phyloP scores from a whole-genome alignment of 2,329 filamentous ascomycete genomes.

The Orbilia brochopaga region DNA sequence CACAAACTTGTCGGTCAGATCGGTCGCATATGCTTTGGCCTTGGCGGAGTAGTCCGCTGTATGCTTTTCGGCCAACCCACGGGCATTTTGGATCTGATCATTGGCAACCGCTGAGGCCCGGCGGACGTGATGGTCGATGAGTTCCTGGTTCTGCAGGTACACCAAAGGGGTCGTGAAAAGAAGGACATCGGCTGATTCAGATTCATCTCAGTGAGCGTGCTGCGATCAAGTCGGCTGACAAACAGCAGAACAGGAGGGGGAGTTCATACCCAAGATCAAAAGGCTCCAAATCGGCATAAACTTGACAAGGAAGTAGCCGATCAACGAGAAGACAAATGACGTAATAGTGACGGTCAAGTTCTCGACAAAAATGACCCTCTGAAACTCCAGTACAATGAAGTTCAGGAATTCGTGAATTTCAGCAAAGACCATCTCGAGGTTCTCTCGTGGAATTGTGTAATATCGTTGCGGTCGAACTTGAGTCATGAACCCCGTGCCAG shows the following conservation, averaged over 20 bases:
- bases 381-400: slow-evolving; percentile 73
- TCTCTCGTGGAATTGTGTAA: slow-evolving; percentile 70
- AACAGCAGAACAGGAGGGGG: neutral
- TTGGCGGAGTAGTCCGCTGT: slow-evolving; percentile 68
- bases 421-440: slow-evolving; percentile 67
- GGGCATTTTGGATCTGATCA: slow-evolving; percentile 69
- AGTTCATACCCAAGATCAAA: slow-evolving; percentile 61
- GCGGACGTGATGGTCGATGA: slow-evolving; percentile 70
- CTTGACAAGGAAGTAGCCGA: slow-evolving; percentile 73
- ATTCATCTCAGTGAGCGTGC: neutral
- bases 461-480: slow-evolving; percentile 72
- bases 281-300: slow-evolving; percentile 74
- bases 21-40: slow-evolving; percentile 71
- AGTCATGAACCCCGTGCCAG: slow-evolving; percentile 68
- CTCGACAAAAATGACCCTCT: slow-evolving; percentile 72
- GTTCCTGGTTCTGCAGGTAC: slow-evolving; percentile 72
- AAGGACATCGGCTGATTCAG: slow-evolving; percentile 61
- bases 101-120: slow-evolving; percentile 66
- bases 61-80: slow-evolving; percentile 68
- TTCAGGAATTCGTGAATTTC: slow-evolving; percentile 73
- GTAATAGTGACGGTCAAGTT: slow-evolving; percentile 67
- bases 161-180: slow-evolving; percentile 69
- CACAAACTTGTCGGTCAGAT: slow-evolving; percentile 70
- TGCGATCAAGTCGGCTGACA: neutral
- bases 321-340: slow-evolving; percentile 67